Evolutionary conservation across 2,329 filamentous ascomycete species (phyloP), one percentile per base, ranked within the genome.

Genomic region (Exutisphaerella laricina): DNA sequence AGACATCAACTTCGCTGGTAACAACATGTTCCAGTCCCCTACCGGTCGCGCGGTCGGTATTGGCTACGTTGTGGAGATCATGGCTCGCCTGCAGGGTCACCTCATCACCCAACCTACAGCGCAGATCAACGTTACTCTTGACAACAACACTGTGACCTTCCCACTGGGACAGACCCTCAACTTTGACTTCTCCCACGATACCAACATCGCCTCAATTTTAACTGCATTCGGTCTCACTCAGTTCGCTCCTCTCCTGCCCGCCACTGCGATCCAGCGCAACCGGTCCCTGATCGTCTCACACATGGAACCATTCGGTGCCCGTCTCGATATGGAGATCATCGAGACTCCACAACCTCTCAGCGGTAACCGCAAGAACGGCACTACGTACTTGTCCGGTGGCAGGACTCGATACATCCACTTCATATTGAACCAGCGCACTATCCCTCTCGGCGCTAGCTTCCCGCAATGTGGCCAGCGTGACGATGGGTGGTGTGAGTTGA

Each of bases 111-210:
- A 56, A 3, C 67, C 69, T 0, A 57, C 60, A 0, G 69, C 64
- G 0, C 67, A 71, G 43, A 62, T 72, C 66, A 86, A 87, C 59
- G 70, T 75, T n/a, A 86, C 83, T 0, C 73, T 86, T 21, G 82
- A 85, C 66, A 77, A 72, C 58, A 85, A 74, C 62, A 73, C 73
- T 0, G 69, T 69, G 25, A 88, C 84, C 0, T 89, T 89, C 60
- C 85, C 85, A 0, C 66, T 85, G 3, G 77, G 87, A 58, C 85
- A 89, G 59, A 75, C 70, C 16, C 70, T 89, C 12, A 87, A 88
- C 62, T 76, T 88, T 37, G 85, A 88, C 67, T 88, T 88, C 61
- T 81, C 77, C 12, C 85, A 89, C 62, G 85, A 89, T 63, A 83
- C 81, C 22, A 60, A 62, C 50, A 61, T 63, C 43, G 49, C 58